Conservation (phyloP, 2,329 filamentous ascomycete species). For the Xylariaceae sp. region DNA sequence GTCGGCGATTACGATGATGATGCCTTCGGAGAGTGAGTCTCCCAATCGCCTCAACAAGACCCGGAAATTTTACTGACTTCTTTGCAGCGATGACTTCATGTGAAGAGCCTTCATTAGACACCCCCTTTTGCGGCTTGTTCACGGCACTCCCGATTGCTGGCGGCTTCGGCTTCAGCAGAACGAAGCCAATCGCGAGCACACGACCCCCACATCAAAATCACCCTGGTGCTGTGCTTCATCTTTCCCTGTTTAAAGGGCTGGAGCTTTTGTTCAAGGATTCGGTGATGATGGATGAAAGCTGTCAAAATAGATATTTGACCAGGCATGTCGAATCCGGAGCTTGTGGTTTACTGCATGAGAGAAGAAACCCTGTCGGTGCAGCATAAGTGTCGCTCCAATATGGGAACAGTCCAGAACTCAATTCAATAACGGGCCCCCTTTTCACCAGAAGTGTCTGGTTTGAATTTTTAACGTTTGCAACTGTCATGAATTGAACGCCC, state of each 20-base stretch:
- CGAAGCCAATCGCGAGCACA: background rate
- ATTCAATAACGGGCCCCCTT: background rate
- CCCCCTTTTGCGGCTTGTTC: conserved; percentile 18
- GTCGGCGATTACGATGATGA: conserved; percentile 75
- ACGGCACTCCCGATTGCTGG: conserved; percentile 8
- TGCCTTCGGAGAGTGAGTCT: conserved; percentile 72
- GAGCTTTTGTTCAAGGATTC: conserved; percentile 11
- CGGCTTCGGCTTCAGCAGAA: conserved; percentile 8
- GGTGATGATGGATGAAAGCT: conserved; percentile 17
- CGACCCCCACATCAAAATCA: conserved; percentile 6
- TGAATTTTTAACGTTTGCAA: conserved; percentile 3
- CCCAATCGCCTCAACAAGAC: background rate
- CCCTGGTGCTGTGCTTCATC: conserved; percentile 10
- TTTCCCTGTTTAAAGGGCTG: conserved; percentile 1
- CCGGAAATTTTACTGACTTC: conserved; percentile 1
- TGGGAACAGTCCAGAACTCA: background rate
- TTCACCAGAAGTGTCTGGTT: background rate
- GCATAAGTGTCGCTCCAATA: conserved; percentile 1
- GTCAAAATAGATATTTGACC: background rate
- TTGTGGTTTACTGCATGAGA: conserved; percentile 10
- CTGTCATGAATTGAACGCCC: background rate
- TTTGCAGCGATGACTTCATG: conserved; percentile 64
- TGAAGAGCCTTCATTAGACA: conserved; percentile 40
- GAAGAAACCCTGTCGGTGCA: background rate
- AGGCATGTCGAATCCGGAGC: conserved; percentile 15